Conservation (phyloP, 768 basidiomycete species). For the Boletus rubropictus region DNA sequence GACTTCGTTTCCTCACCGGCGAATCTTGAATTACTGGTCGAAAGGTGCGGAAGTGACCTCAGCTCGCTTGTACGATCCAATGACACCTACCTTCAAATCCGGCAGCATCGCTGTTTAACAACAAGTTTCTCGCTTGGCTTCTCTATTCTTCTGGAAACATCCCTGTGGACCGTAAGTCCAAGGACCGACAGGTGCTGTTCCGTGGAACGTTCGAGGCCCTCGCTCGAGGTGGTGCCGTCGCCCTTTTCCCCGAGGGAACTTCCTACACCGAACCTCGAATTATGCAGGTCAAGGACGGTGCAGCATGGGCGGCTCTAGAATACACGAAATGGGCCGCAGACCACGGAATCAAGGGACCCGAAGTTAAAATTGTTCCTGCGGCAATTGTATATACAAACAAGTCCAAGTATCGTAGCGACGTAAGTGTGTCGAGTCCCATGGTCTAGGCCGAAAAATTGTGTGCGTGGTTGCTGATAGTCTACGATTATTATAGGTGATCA, state of each 20-base stretch:
- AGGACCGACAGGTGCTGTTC: constrained; percentile 86
- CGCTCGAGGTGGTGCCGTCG: constrained; percentile 73
- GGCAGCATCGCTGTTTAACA: constrained; percentile 70
- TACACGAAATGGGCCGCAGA: constrained; percentile 75
- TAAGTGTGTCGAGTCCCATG: constrained; percentile 41
- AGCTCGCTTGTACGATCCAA: constrained; percentile 9
- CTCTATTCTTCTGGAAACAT: constrained; percentile 92
- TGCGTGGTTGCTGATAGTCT: constrained; percentile 12
- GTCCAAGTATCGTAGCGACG: constrained; percentile 87
- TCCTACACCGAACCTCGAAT: constrained; percentile 92
- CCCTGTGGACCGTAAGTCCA: constrained; percentile 91
- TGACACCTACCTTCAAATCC: constrained; percentile 14
- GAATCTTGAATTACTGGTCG: constrained; percentile 89
- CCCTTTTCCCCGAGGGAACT: constrained; percentile 90
- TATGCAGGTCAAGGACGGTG: constrained; percentile 90
- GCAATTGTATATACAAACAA: constrained; percentile 96
- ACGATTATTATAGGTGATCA: constrained; percentile 49
- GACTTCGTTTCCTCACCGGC: constrained; percentile 71
- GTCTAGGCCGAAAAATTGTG: neutral
- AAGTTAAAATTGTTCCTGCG: constrained; percentile 67
- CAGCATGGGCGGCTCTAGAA: constrained; percentile 92
- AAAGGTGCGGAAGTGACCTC: constrained; percentile 53
- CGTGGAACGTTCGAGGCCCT: constrained; percentile 86
- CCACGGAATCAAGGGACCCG: constrained; percentile 40
- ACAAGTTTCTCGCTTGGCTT: constrained; percentile 68